Conservation (phyloP, 805 yeast genomes). For the Huiozyma sinensis region DNA sequence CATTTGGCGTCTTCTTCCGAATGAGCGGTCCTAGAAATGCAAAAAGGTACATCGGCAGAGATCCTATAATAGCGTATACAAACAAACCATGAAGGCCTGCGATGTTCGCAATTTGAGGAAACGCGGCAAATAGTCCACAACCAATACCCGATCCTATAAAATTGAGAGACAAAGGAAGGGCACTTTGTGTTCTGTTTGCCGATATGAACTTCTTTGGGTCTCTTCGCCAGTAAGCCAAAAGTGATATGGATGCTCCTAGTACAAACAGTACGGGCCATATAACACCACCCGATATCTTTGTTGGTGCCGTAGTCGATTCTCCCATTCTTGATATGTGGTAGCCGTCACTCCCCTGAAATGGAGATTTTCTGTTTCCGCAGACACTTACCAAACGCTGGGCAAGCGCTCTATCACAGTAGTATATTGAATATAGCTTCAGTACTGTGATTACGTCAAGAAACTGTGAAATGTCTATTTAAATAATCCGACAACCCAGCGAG, state of each 20-base stretch:
- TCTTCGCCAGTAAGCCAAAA: constrained; percentile 48
- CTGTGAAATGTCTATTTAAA: no score
- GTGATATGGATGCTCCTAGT: constrained; percentile 43
- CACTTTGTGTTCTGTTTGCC: constrained; percentile 71
- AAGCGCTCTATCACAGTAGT: no score
- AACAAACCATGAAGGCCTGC: constrained; percentile 82
- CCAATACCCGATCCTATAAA: constrained; percentile 93
- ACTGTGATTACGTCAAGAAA: no score
- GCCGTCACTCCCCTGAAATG: no score
- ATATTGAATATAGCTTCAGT: no score
- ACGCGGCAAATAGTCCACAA: constrained; percentile 77
- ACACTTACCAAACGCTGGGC: no score
- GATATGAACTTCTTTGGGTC: constrained; percentile 51
- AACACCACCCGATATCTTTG: constrained; percentile 42
- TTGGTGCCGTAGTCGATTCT: background rate
- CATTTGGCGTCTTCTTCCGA: constrained; percentile 71
- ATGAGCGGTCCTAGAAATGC: constrained; percentile 74
- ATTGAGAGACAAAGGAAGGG: constrained; percentile 73
- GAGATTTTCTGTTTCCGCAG: constrained; percentile 1
- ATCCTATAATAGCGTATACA: constrained; percentile 69
- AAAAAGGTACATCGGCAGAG: constrained; percentile 78
- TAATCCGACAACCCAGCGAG: no score
- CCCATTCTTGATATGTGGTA: no score
- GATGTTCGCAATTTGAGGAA: constrained; percentile 74
- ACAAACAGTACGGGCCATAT: constrained; percentile 50